Percentiles rank a stretch among this genome's conserved stretches.
Conservation (phyloP, 805 yeast genomes). For the Monosporozyma aquatica region DNA sequence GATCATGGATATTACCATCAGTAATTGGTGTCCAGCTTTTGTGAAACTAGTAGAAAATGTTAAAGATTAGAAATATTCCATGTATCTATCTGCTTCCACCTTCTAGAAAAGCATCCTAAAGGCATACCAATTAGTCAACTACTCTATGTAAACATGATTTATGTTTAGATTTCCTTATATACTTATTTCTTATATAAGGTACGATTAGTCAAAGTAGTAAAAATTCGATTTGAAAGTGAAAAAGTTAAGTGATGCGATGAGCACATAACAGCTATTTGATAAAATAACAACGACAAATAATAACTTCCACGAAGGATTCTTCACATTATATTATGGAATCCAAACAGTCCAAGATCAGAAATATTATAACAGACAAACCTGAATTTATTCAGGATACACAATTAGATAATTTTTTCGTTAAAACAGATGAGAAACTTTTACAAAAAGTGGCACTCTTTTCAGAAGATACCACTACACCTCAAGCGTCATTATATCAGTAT, state of each 20-base stretch:
- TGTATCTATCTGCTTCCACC: not conserved
- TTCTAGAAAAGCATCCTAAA: too few species aligned
- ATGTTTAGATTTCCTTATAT: too few species aligned
- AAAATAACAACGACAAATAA: too few species aligned
- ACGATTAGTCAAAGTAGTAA: too few species aligned
- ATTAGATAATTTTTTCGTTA: constrained; percentile 28
- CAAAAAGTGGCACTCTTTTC: constrained; percentile 7
- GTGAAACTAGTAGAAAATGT: constrained; percentile 42
- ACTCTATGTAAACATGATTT: too few species aligned
- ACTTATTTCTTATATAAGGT: too few species aligned
- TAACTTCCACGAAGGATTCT: too few species aligned
- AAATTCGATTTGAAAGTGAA: too few species aligned
- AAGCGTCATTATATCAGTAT: constrained; percentile 9
- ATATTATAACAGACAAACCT: constrained; percentile 17
- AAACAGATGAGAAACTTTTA: constrained; percentile 12
- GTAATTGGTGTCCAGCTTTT: constrained; percentile 61
- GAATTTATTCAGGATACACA: constrained; percentile 26
- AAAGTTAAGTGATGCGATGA: too few species aligned
- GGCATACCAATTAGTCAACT: too few species aligned
- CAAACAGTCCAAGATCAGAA: not conserved
- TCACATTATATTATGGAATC: too few species aligned
- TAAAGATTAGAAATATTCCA: not conserved
- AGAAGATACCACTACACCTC: not conserved
- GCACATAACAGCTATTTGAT: too few species aligned
- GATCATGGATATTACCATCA: constrained; percentile 47